Percentiles rank a stretch among this genome's conserved stretches.
Evolutionary conservation across 2,329 filamentous ascomycete species (phyloP).

Genomic region (Ophiostoma ulmi): DNA sequence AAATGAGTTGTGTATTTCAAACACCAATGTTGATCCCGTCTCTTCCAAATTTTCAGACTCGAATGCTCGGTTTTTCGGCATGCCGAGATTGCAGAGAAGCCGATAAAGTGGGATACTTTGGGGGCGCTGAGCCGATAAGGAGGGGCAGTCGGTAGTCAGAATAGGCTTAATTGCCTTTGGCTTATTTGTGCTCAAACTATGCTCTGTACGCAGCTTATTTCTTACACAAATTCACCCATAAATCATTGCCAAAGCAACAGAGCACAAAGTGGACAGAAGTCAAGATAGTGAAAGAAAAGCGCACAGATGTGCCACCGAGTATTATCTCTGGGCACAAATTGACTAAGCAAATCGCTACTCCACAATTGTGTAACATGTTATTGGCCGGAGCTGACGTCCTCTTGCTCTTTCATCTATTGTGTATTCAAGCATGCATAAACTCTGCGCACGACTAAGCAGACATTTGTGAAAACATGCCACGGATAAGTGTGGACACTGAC

Average conservation of each 20-base stretch:
- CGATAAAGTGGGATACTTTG: slow-evolving; percentile 3
- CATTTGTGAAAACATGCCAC: no score
- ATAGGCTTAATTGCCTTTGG: not conserved
- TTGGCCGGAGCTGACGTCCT: not conserved
- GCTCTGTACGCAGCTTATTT: not conserved
- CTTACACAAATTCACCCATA: not conserved
- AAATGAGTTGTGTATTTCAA: no score
- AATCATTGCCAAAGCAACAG: no score
- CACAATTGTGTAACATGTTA: not conserved
- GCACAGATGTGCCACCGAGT: not conserved
- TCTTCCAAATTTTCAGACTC: not conserved
- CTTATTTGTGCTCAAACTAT: not conserved
- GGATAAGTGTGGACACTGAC: no score
- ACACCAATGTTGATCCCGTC: no score
- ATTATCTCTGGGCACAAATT: not conserved
- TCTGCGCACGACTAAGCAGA: not conserved
- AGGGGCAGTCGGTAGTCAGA: not conserved
- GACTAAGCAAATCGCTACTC: not conserved
- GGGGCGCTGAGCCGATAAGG: not conserved
- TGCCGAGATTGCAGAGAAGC: not conserved
- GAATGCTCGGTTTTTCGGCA: slow-evolving; percentile 5
- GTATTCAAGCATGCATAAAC: not conserved
- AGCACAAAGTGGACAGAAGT: no score
- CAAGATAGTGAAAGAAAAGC: not conserved
- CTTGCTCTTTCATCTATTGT: not conserved